Conservation (phyloP, 306 rosid species). For the Datisca glomerata region DNA sequence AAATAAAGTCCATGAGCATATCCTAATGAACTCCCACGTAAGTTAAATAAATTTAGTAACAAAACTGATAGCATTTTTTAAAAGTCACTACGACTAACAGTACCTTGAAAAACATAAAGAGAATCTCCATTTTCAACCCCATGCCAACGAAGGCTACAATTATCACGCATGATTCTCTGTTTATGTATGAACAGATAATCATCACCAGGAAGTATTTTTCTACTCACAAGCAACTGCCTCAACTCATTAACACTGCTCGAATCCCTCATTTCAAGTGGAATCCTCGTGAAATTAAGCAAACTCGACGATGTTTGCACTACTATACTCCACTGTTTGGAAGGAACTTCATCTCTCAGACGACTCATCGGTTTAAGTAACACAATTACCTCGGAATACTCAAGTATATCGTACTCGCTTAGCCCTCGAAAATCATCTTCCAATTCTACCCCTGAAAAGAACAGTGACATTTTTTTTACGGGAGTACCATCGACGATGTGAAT, state of each 20-base stretch:
- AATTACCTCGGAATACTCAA: slow-evolving; percentile 45
- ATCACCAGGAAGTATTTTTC: slow-evolving; percentile 45
- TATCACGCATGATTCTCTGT: slow-evolving; percentile 80
- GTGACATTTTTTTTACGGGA: slow-evolving; percentile 53
- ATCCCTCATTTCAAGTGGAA: slow-evolving; percentile 69
- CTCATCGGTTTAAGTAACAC: slow-evolving; percentile 36
- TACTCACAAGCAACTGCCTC: slow-evolving; percentile 41
- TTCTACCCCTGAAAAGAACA: slow-evolving; percentile 46
- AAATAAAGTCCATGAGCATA: no score
- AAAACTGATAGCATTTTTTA: no score
- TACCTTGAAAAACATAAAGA: slow-evolving; percentile 66
- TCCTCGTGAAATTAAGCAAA: slow-evolving; percentile 54
- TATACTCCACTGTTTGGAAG: slow-evolving; percentile 34
- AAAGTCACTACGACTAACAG: slow-evolving; percentile 30
- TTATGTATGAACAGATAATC: slow-evolving; percentile 78
- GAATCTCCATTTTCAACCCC: slow-evolving; percentile 77
- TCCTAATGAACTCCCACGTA: no score
- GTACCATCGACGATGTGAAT: slow-evolving; percentile 53
- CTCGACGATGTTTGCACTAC: slow-evolving; percentile 70
- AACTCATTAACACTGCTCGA: slow-evolving; percentile 44
- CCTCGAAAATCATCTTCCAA: slow-evolving; percentile 46
- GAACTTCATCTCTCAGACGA: slow-evolving; percentile 33
- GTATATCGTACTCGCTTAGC: slow-evolving; percentile 49
- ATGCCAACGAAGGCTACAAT: slow-evolving; percentile 73
- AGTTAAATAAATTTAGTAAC: no score